Conservation (phyloP, 169 alveolate species). For the Theileria equi region DNA sequence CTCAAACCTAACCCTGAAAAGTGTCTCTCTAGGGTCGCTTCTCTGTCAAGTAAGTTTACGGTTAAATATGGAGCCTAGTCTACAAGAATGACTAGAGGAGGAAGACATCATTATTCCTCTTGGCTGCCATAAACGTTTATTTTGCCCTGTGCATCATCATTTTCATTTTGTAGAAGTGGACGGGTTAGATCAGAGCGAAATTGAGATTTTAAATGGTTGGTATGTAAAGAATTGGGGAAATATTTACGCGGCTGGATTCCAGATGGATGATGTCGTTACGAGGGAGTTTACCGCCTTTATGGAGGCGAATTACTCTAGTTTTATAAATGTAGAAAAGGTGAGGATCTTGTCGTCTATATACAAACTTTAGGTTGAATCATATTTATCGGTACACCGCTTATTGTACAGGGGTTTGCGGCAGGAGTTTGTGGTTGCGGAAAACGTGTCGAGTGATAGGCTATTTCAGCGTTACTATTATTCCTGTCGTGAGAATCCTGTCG, state of each 20-base stretch:
- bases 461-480: conserved; percentile 59
- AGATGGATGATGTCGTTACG: conserved; percentile 1
- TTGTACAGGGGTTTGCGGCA: conserved; percentile 54
- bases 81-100: too few relatives aligned
- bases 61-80: too few relatives aligned
- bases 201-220: conserved; percentile 21
- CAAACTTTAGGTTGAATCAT: conserved; percentile 26
- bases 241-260: not conserved
- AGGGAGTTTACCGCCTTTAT: conserved; percentile 6
- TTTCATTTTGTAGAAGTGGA: conserved; percentile 16
- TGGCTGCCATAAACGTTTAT: too few relatives aligned
- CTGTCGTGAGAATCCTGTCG: conserved; percentile 52
- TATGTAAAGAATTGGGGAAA: conserved; percentile 10
- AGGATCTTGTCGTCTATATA: not conserved
- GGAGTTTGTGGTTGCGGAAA: conserved; percentile 8
- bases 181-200: conserved; percentile 15
- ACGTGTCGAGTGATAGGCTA: conserved; percentile 49
- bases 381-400: conserved; percentile 14
- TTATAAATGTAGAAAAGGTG: conserved; percentile 19
- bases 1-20: conserved; percentile 26
- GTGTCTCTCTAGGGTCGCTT: conserved; percentile 21
- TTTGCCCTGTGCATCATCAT: too few relatives aligned
- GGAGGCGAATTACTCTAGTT: not conserved
- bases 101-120: too few relatives aligned
- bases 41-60: conserved; percentile 31